Evolutionary conservation across 257 asterid species (phyloP).

Genomic region (Primulina huaijiensis): DNA sequence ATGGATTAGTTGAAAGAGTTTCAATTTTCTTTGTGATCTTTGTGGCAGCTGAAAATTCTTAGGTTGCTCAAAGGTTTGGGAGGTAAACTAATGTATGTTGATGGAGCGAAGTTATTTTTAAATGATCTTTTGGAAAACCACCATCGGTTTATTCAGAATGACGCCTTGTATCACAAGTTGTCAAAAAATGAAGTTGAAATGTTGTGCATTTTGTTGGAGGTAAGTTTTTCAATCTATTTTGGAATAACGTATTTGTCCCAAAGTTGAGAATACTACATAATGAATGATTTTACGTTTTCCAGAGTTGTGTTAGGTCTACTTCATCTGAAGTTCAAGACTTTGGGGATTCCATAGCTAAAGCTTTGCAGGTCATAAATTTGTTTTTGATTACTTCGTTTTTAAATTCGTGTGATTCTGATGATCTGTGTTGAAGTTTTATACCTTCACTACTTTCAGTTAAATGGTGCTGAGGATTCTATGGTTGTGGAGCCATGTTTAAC

Average conservation of each 20-base stretch:
- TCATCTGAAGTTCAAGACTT: slow-evolving; percentile 40
- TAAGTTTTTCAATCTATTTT: slow-evolving; percentile 25
- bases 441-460: slow-evolving; percentile 41
- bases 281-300: slow-evolving; percentile 21
- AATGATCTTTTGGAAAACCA: slow-evolving; percentile 59
- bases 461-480: slow-evolving; percentile 48
- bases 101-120: slow-evolving; percentile 53
- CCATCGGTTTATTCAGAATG: slow-evolving; percentile 36
- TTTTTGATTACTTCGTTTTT: slow-evolving; percentile 14
- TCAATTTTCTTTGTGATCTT: slow-evolving; percentile 19
- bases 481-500: slow-evolving; percentile 67
- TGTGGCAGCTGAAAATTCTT: slow-evolving; percentile 68
- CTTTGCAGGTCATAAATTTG: slow-evolving; percentile 55
- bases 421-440: slow-evolving; percentile 18
- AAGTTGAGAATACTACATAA: slow-evolving; percentile 8
- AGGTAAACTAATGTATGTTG: slow-evolving; percentile 41
- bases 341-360: slow-evolving; percentile 49
- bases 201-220: slow-evolving; percentile 81
- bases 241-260: slow-evolving; percentile 4
- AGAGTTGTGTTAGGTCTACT: slow-evolving; percentile 52
- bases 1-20: slow-evolving; percentile 9
- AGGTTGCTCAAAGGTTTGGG: slow-evolving; percentile 69
- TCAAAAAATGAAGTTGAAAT: slow-evolving; percentile 57
- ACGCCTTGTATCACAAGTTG: slow-evolving; percentile 37
- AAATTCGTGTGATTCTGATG: slow-evolving; percentile 8